A percentile compares a stretch with the other conserved stretches of the same genome.
These are phyloP conservation scores for Paramecium octaurelia DNA, from an alignment of 73 alveolate genomes.

Conservation along the genomic window DNA sequence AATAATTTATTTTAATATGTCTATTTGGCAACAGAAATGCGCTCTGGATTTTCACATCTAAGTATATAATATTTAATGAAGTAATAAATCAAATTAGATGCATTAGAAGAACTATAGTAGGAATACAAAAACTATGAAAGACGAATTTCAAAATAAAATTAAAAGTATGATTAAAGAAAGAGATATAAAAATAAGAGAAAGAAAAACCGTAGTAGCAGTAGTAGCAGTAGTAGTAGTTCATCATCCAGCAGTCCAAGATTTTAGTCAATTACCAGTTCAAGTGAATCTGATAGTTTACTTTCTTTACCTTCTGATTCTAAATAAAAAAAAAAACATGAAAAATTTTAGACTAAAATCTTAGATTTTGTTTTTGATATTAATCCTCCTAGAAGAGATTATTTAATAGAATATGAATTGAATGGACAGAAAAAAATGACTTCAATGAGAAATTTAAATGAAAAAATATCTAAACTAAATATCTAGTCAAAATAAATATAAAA, in stretches of 20 bases:
- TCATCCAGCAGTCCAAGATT: neutral
- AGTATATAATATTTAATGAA: neutral
- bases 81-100: neutral
- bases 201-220: neutral
- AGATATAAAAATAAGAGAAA: neutral
- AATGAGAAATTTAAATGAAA: neutral
- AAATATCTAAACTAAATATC: neutral
- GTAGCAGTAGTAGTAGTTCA: neutral
- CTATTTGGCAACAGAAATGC: neutral
- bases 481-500: neutral
- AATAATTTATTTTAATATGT: neutral
- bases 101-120: neutral
- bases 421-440: neutral
- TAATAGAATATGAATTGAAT: neutral
- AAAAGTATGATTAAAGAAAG: neutral
- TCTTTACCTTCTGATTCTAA: neutral
- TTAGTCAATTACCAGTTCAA: neutral
- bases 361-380: neutral
- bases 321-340: neutral
- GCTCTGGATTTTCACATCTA: neutral
- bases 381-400: neutral
- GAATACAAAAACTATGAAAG: neutral
- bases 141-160: neutral
- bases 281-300: neutral
- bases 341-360: neutral